These are phyloP conservation scores for Chaetomiaceae sp. DNA, from an alignment of 2,329 filamentous ascomycete species.

Conservation along the genomic window DNA sequence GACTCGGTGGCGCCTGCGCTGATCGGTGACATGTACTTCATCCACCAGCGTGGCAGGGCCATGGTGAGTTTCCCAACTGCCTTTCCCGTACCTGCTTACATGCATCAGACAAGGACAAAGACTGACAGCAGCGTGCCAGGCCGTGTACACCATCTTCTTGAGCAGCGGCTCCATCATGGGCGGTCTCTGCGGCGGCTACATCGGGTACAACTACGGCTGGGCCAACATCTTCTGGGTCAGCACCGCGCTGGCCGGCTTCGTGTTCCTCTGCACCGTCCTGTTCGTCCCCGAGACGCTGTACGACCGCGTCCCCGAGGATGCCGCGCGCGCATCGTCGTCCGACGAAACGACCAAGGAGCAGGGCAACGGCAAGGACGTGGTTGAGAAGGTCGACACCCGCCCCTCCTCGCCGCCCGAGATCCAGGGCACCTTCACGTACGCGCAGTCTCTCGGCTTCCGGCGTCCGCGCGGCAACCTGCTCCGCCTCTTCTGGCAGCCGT, in stretches of 20 bases:
- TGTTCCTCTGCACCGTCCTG: neutral
- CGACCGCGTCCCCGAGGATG: neutral
- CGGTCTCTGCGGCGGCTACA: slow-evolving; percentile 1
- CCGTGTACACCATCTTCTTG: slow-evolving; percentile 8
- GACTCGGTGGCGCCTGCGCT: slow-evolving; percentile 4
- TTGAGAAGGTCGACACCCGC: neutral
- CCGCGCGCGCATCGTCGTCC: neutral
- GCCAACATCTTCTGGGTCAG: slow-evolving; percentile 5
- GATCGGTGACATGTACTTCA: slow-evolving; percentile 5
- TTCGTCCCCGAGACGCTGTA: slow-evolving; percentile 6
- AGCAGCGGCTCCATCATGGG: neutral
- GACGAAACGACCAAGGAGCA: neutral
- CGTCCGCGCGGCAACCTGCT: neutral
- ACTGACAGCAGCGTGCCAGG: too few species aligned
- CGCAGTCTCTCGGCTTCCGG: neutral
- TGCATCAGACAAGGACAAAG: too few species aligned
- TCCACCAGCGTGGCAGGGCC: slow-evolving; percentile 7
- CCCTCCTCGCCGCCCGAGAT: too few species aligned
- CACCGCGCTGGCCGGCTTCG: neutral
- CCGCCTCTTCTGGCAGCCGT: neutral
- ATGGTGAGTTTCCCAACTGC: neutral
- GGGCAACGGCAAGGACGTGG: neutral
- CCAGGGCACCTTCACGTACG: neutral
- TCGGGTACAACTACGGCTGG: slow-evolving; percentile 5
- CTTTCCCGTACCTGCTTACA: neutral